These are phyloP conservation scores for Mortierella sp. DNA, from an alignment of 371 early-diverging fungal species.

Conservation along the genomic window DNA sequence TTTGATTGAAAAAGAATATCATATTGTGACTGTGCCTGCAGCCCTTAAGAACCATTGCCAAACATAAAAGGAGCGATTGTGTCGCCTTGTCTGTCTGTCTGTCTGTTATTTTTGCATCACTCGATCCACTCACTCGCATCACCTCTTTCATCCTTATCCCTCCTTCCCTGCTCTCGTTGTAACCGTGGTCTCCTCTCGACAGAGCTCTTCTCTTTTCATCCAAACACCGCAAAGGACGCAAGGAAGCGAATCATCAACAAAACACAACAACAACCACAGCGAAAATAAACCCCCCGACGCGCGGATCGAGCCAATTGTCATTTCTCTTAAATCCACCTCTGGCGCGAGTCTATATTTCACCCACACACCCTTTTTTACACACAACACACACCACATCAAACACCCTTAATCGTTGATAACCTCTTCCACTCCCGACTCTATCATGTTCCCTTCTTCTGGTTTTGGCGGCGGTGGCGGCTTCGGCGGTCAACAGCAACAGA, in stretches of 20 bases:
- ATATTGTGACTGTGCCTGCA: conserved; percentile 17
- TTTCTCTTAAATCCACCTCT: not conserved
- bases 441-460: conserved; percentile 39
- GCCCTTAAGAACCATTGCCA: conserved; percentile 7
- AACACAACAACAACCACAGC: not conserved
- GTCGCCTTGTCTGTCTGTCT: not conserved
- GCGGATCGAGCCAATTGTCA: conserved; percentile 7
- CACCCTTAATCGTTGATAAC: conserved; percentile 5
- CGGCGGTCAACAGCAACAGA: conserved; percentile 49
- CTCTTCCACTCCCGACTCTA: conserved; percentile 12
- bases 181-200: not conserved
- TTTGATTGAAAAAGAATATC: not conserved
- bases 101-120: not conserved
- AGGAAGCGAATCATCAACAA: not conserved
- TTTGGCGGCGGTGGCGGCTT: conserved; percentile 42
- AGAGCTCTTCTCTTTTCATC: not conserved
- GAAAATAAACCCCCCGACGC: not conserved
- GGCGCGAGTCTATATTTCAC: conserved; percentile 13
- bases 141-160: not conserved
- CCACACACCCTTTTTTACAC: not conserved
- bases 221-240: not conserved
- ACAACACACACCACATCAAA: not conserved
- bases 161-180: not conserved
- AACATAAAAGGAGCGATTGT: not conserved
- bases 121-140: not conserved